phyloP scores from a whole-genome alignment of 495 filamentous ascomycete species.

The Aspergillus avenaceus region DNA sequence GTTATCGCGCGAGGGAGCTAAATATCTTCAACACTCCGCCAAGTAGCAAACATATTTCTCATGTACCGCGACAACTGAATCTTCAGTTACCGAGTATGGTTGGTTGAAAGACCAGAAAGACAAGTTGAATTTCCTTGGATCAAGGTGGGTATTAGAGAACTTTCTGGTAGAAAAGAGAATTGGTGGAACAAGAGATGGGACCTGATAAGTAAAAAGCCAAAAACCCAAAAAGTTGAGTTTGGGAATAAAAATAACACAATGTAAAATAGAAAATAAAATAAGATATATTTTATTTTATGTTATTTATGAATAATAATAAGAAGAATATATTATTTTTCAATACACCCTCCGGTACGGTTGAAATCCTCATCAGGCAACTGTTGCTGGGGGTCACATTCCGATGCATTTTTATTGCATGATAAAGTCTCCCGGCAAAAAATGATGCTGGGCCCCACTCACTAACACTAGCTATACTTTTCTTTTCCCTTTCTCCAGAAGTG shows the following conservation, averaged over 20 bases:
- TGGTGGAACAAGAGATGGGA: not conserved
- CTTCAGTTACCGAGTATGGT: no score
- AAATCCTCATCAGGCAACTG: not conserved
- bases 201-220: not conserved
- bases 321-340: no score
- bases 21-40: not conserved
- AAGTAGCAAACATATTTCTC: not conserved
- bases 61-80: not conserved
- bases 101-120: not conserved
- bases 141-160: no score
- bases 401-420: conserved; percentile 1
- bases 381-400: not conserved
- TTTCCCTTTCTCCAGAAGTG: not conserved
- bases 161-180: not conserved
- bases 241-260: no score
- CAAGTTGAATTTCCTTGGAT: not conserved
- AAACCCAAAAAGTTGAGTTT: not conserved
- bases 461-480: no score
- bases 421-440: not conserved
- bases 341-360: no score
- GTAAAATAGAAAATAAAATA: not conserved
- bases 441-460: not conserved
- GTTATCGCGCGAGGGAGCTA: conserved; percentile 5
- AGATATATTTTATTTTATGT: no score
- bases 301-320: no score